Evolutionary conservation across 1,284 basidiomycete species (phyloP).

Genomic region (Leccinum pallidistipes): DNA sequence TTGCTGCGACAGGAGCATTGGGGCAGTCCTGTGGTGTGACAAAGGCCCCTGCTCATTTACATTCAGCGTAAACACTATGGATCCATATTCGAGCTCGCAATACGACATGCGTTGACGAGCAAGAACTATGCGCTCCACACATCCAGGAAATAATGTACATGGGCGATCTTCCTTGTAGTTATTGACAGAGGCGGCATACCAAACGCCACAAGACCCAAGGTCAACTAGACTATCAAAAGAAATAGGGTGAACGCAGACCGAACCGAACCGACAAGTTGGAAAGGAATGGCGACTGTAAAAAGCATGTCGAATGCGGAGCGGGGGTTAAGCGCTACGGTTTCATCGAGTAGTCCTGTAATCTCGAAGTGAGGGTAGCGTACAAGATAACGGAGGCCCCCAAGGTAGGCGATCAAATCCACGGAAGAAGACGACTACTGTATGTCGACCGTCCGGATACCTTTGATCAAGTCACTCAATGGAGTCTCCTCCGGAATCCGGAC

Average conservation of each 20-base stretch:
- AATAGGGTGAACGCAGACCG: background rate
- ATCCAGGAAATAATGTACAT: background rate
- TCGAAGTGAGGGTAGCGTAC: background rate
- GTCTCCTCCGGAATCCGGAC: background rate
- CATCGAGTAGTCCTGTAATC: background rate
- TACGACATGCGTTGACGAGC: background rate
- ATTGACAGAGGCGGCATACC: background rate
- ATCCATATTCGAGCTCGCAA: background rate
- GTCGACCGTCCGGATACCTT: background rate
- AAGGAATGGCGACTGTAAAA: background rate
- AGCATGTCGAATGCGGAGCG: background rate
- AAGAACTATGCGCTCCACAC: background rate
- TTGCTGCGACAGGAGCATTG: too few species aligned
- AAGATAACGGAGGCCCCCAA: background rate
- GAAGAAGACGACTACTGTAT: background rate
- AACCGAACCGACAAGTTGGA: background rate
- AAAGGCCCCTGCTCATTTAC: too few species aligned
- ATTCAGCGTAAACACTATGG: background rate
- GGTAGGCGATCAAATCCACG: background rate
- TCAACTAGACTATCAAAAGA: background rate
- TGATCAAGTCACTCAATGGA: background rate
- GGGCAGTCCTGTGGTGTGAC: too few species aligned
- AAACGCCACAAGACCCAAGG: background rate
- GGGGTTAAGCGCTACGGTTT: background rate
- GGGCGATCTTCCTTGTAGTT: background rate